Base-by-base conservation (phyloP, 2,329 filamentous ascomycete genomes). In the Phyllosticta capitalensis region DNA sequence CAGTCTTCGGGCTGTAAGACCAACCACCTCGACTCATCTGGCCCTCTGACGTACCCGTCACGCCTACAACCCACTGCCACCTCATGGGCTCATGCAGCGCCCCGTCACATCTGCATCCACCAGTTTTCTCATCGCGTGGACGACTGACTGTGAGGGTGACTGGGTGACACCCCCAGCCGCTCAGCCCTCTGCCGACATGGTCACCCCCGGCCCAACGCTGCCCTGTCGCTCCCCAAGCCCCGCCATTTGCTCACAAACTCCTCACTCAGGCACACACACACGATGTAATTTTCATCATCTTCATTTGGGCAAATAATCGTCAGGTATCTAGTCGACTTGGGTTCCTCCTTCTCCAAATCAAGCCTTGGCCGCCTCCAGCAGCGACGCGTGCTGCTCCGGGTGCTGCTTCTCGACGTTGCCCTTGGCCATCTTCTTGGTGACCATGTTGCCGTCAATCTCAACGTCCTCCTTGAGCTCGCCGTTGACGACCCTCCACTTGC, bases 391-490 rank as follows among this genome's bases (percentile, higher is more conserved):
- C 66, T 74, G 72, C 63, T 66, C 67, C 1, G 72, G 72, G 61
- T 74, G 71, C 28, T 69, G 72, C 67, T 71, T 74, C 63, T 75
- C 72, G 1, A 74, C 70, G 56, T 72, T 74, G 1, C 66, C 69
- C 66, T 73, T 74, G 1, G 71, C 73, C 58, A 75, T 71, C 66
- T 72, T 73, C 69, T 74, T 74, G 69, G 72, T 73, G 67, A 74
- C 68, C 45, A 74, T 73, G 56, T 75, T 74, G 3, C 70, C 72
- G 45, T 75, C 73, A 55, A 75, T 73, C n/a, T 73, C 69, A 1
- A 74, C 70, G 22, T 74, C 71, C 64, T 75, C 73, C 22, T 62
- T 65, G 38, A 75, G 60, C 60, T 65, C 58, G 24, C 68, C 70
- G 24, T 64, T 64, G 3, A n/a, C 58, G 1, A 74, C 68, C 22